phyloP scores from a whole-genome alignment of 331 rosid species.

The Malus hybrid region DNA sequence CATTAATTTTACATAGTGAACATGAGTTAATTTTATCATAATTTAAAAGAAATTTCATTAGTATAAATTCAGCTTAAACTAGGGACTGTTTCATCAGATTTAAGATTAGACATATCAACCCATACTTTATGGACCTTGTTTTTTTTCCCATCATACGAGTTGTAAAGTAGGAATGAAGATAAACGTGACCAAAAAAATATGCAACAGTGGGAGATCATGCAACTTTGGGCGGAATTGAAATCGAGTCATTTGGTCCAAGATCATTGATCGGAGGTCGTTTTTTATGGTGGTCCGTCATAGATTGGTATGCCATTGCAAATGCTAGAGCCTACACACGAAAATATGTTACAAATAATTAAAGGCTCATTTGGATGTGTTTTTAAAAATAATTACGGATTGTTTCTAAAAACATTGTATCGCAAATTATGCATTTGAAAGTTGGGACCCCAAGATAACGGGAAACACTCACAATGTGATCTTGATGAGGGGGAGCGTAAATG shows the following conservation, averaged over 20 bases:
- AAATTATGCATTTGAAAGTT: too few species aligned
- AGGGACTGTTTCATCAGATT: not conserved
- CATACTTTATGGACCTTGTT: not conserved
- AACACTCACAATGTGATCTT: constrained; percentile 40
- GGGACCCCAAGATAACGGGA: not conserved
- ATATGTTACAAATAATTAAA: not conserved
- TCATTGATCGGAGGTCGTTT: constrained; percentile 51
- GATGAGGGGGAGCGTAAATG: constrained; percentile 62
- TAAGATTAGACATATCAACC: not conserved
- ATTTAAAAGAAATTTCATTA: too few species aligned
- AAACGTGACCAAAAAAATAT: not conserved
- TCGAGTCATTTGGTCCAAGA: constrained; percentile 45
- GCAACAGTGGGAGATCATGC: constrained; percentile 32
- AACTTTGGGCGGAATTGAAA: constrained; percentile 21
- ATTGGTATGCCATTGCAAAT: constrained; percentile 74
- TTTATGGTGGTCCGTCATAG: constrained; percentile 55
- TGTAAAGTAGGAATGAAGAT: not conserved
- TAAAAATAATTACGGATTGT: not conserved
- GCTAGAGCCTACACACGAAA: constrained; percentile 48
- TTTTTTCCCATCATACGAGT: not conserved
- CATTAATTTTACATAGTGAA: too few species aligned
- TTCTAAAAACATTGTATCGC: too few species aligned
- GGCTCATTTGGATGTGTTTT: too few species aligned
- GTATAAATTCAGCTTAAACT: not conserved
- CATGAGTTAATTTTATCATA: too few species aligned